phyloP scores from a whole-genome alignment of 345 rosid species.

The Gossypium turneri region DNA sequence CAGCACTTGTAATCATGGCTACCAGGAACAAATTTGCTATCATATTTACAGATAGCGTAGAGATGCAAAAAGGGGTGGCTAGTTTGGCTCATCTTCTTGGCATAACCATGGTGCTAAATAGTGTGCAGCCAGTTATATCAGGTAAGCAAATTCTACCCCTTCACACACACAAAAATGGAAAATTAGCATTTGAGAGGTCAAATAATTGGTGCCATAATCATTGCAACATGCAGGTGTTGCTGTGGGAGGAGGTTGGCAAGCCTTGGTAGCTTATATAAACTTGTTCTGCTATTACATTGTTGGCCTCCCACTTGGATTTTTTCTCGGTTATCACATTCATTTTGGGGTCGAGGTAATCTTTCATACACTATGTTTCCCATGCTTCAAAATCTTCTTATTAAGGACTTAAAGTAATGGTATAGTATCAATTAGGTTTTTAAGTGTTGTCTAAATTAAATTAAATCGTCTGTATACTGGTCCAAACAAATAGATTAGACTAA shows the following conservation, averaged over 20 bases:
- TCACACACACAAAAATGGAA: too few relatives aligned
- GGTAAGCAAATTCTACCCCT: conserved; percentile 31
- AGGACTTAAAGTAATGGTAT: too few relatives aligned
- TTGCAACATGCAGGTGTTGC: conserved; percentile 60
- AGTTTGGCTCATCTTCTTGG: conserved; percentile 70
- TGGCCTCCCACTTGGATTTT: conserved; percentile 80
- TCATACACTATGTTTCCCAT: not conserved
- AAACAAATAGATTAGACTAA: too few relatives aligned
- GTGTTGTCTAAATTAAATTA: too few relatives aligned
- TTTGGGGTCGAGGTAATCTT: conserved; percentile 64
- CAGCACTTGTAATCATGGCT: conserved; percentile 44
- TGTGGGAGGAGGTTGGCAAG: conserved; percentile 98
- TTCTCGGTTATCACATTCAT: conserved; percentile 65
- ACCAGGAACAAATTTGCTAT: conserved; percentile 55
- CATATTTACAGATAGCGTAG: conserved; percentile 60
- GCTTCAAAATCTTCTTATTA: too few relatives aligned
- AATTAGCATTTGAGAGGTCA: not conserved
- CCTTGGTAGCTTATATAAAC: conserved; percentile 77
- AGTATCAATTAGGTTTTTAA: too few relatives aligned
- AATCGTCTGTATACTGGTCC: rapidly evolving
- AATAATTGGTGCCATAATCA: not conserved
- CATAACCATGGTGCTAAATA: conserved; percentile 75
- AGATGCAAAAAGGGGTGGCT: conserved; percentile 58
- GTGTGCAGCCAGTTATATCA: conserved; percentile 84
- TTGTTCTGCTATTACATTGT: conserved; percentile 65